These are phyloP conservation scores for Fusarium sp. DNA, from an alignment of 2,329 filamentous ascomycete genomes.

Conservation along the genomic window DNA sequence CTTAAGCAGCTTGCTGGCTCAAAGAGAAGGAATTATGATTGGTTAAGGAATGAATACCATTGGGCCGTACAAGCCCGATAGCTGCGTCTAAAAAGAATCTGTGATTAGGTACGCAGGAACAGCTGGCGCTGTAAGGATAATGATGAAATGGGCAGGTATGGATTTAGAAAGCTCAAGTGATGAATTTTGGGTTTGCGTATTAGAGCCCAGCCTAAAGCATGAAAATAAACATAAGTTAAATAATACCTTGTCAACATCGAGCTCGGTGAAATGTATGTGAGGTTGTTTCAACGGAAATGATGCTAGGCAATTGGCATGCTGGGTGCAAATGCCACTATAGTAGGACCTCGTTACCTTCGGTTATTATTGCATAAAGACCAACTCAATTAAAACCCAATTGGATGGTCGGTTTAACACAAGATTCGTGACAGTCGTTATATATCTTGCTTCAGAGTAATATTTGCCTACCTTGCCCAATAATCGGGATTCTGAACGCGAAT, in stretches of 20 bases:
- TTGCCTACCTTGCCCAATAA: background rate
- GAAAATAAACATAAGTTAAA: conserved; percentile 29
- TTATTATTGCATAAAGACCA: no score
- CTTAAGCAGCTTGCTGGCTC: conserved; percentile 66
- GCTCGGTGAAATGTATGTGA: no score
- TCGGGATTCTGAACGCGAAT: background rate
- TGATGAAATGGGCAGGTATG: conserved; percentile 44
- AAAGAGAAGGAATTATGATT: conserved; percentile 31
- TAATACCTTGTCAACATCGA: background rate
- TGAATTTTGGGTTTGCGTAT: conserved; percentile 33
- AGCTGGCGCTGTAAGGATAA: conserved; percentile 47
- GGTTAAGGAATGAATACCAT: conserved; percentile 39
- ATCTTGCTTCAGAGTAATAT: background rate
- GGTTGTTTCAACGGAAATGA: no score
- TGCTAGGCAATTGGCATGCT: no score
- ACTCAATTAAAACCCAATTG: no score
- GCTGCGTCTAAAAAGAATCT: conserved; percentile 41
- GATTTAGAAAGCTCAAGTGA: conserved; percentile 47
- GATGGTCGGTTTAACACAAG: no score
- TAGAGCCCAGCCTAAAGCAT: conserved; percentile 32
- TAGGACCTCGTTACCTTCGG: no score
- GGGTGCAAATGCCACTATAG: no score
- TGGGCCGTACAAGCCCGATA: conserved; percentile 37
- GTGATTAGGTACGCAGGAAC: conserved; percentile 44
- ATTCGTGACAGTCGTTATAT: no score